Percentiles rank a stretch among this genome's conserved stretches.
Conservation (phyloP, 139 green algal genomes). For the Pycnococcus provasolii region DNA sequence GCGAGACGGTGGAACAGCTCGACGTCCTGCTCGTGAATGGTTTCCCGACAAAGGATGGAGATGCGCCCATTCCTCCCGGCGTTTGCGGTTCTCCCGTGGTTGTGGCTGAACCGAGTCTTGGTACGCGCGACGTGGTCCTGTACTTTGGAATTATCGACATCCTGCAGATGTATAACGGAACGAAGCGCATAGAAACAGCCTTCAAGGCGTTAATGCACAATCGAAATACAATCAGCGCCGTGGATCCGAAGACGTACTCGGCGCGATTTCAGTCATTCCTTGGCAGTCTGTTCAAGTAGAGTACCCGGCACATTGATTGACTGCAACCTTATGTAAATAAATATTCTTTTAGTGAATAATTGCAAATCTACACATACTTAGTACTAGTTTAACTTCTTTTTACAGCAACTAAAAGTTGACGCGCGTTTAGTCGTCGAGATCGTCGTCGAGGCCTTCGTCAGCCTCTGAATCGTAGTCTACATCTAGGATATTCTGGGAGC, state of each 20-base stretch:
- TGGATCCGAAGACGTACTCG: conserved; percentile 62
- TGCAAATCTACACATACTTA: no score
- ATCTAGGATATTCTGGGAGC: no score
- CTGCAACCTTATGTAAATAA: no score
- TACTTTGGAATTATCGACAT: conserved; percentile 89
- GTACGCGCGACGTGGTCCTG: conserved; percentile 50
- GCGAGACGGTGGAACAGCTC: neutral
- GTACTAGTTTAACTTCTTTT: no score
- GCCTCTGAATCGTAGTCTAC: no score
- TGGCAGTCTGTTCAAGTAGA: conserved; percentile 13
- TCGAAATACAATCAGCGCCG: conserved; percentile 59
- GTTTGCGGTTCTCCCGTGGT: neutral
- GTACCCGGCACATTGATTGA: no score
- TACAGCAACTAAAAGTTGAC: no score
- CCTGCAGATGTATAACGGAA: conserved; percentile 74
- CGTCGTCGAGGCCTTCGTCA: no score
- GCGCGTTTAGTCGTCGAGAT: no score
- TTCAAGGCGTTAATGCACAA: conserved; percentile 71
- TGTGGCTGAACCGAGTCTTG: neutral
- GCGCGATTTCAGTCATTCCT: conserved; percentile 33
- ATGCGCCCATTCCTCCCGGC: neutral
- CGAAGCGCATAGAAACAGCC: conserved; percentile 73
- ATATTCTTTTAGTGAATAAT: no score
- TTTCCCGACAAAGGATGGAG: neutral
- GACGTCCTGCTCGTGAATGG: conserved; percentile 1